Evolutionary conservation across 257 asterid species (phyloP), one percentile per base, ranked within the genome.

Genomic region (Lycium barbarum): DNA sequence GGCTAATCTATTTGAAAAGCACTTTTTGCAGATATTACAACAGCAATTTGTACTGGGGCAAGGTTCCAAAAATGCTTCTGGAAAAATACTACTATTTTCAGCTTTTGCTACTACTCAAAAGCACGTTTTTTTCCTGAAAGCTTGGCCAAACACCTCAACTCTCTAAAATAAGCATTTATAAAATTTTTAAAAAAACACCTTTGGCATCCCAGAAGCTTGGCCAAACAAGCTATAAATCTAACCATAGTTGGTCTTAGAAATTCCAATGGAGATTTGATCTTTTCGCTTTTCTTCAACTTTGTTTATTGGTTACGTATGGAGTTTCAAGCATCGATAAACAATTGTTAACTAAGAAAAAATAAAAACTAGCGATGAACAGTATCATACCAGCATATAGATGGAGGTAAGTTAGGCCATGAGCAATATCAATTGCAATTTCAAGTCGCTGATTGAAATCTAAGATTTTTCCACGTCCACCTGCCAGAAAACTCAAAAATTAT

Each of bases 391-490:
- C 92, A 92, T 97, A 97, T 45, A 93, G 88, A 89, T 97, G 99
- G 85, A 97, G 97, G 89, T 94, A 97, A 4, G 99, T 95, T 81
- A 97, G 91, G 89, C 95, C 99, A 83, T 95, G 98, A 87, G 98
- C 97, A 47, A 97, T 89, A 84, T 97, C 99, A 81, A 97, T 97
- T 86, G 97, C 88, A 85, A 97, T 97, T 88, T 93, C 99, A 63
- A 97, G 98, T 80, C 99, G 92, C 84, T 97, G 99, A 89, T 90
- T 88, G 90, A 97, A 97, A 89, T 95, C 99, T 89, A 97, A 88
- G 86, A 90, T 92, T 81, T 90, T 95, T 40, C 94, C 97, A 87
- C 89, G 91, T 18, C 79, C 62, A 85, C 99, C 99, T 97, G 89
- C 54, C 53, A 91, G 87, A 73, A 84, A 85, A 74, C 85, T 80